These are phyloP conservation scores for Pilaira anomala DNA, from an alignment of 192 early-diverging fungal species.

Conservation along the genomic window DNA sequence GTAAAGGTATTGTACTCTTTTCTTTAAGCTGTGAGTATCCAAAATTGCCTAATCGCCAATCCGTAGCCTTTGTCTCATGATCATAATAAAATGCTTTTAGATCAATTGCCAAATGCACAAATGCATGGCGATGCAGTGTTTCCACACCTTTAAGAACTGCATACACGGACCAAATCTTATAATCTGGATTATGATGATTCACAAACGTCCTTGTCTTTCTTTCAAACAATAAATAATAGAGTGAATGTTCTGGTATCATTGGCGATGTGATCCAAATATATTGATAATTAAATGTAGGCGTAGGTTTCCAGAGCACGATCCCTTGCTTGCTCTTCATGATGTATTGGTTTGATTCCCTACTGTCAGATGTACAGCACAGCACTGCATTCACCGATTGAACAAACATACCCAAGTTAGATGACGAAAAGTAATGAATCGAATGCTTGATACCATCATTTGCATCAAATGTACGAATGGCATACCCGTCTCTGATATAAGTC, in stretches of 20 bases:
- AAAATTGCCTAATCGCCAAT: constrained; percentile 1
- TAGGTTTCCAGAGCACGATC: constrained; percentile 4
- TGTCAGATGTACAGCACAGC: background rate
- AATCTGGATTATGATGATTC: background rate
- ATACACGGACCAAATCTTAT: constrained; percentile 13
- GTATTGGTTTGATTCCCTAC: background rate
- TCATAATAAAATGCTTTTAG: constrained; percentile 7
- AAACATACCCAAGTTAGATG: background rate
- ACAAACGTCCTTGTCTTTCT: background rate
- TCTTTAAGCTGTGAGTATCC: background rate
- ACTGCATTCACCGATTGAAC: constrained; percentile 7
- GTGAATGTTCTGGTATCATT: constrained; percentile 5
- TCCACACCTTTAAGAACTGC: background rate
- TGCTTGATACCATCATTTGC: background rate
- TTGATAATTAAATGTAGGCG: constrained; percentile 1
- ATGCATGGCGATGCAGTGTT: background rate
- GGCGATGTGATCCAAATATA: constrained; percentile 19
- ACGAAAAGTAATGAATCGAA: constrained; percentile 5
- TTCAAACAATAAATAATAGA: background rate
- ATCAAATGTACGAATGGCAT: constrained; percentile 2
- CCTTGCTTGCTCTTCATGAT: background rate
- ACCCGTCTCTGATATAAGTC: background rate
- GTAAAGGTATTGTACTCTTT: too few relatives aligned
- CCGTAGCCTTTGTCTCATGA: background rate
- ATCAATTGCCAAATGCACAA: background rate